Base-by-base conservation (phyloP, 2,329 filamentous ascomycete genomes). In the Arthrobotrys musiformis region DNA sequence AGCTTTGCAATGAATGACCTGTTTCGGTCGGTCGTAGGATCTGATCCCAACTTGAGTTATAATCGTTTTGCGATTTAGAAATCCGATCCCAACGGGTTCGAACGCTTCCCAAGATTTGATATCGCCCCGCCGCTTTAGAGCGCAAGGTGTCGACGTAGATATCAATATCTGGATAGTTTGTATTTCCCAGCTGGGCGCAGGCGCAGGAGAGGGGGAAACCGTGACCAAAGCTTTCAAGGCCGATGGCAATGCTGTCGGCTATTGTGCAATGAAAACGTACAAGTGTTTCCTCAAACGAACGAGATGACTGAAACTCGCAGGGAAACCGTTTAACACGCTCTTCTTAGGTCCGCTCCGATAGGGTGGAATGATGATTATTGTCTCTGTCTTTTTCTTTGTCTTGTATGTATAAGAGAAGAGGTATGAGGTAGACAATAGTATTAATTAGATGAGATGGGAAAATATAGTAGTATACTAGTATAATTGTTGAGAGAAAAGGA, bases 251-350 rank as follows among this genome's bases (percentile, higher is more conserved):
- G 54, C 56, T 48, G 68, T 72, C 68, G 68, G 68, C 48, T 72
- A 72, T 64, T 61, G 35, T 56, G 68, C 58, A 61, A 72, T 72
- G 46, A 72, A 72, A 58, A 58, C 17, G 22, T 72, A 48, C 68
- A 72, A 72, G 58, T 72, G 35, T 37, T 72, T 64, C 48, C 68
- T 50, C 22, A 58, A 58, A 24, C 30, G 33, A 58, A 58, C 54
- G 24, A 61, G 42, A 64, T 35, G 26, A 63, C 46, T 50, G 64
- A 50, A 35, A 67, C 62, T 67, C 19, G 37, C 26, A 63, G 26
- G 42, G 40, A 33, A 58, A n/a, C n/a, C 30, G 17, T 19, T 40
- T 17, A 11, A 6, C 28, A 33, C 19, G 17, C 40, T 42, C 40
- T 19, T n/a, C 7, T 42, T 19, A 42, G 40, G 19, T 42, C 17